Base-by-base conservation (phyloP, 2,329 filamentous ascomycete genomes). In the Cercospora brassicicola region DNA sequence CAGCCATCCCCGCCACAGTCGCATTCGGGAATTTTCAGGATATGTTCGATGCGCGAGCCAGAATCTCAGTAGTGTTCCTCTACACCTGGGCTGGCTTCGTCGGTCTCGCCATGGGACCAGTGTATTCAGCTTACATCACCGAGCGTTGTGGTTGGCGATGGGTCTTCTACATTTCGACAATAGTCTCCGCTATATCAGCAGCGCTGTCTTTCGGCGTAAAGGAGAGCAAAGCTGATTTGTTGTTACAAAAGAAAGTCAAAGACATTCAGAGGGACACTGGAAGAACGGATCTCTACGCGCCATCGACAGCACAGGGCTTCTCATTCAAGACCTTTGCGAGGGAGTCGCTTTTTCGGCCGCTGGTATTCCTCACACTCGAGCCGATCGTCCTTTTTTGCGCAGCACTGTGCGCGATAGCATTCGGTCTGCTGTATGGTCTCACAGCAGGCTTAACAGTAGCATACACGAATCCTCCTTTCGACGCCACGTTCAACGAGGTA, bases 1-100 rank as follows among this genome's bases (percentile, higher is more conserved):
- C 82, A 2, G 82, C 83, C 0, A 79, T 84, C 3, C 83, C 83
- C 1, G 79, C 81, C 0, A 81, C 81, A 13, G 81, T 85, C 2
- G 80, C 82, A 7, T 80, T 81, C 0, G 83, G 83, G 2, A 84
- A 80, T 59, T 79, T 84, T 45, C 82, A 85, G 62, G 83, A 85
- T 67, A 80, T 85, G 75, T 84, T 81, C 74, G 81, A 82, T 65
- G 78, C 79, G 1, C 75, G 78, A 42, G 76, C 75, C 13, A 59
- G 68, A 20, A 67, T 69, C 10, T 62, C 61, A 18, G 62, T 67
- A 74, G 83, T 23, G 77, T 84, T n/a, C 83, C 80, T 82, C 6
- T 84, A 82, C 79, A 79, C 79, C n/a, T 75, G 80, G 30, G 76
- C 78, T 5, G 78, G 81, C 1, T 83, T 81, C 3, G 71, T 82